Evolutionary conservation across 1,284 basidiomycete genomes (phyloP), one percentile per base, ranked within the genome.

Genomic region (Cutaneotrichosporon dermatis): DNA sequence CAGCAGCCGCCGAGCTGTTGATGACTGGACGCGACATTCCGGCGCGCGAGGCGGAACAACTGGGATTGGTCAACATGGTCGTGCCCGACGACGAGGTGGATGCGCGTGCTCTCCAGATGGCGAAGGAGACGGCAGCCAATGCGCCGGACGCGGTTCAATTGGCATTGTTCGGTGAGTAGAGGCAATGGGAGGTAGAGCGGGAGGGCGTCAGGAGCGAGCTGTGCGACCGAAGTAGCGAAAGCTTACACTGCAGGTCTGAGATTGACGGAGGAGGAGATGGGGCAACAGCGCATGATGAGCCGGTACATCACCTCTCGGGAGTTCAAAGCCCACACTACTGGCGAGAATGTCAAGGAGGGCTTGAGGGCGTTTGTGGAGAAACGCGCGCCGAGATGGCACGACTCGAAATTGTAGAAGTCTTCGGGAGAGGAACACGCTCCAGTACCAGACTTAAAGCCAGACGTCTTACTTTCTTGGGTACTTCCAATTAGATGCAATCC

Each of bases 21-120:
- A 59, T 62, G 58, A 59, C 58, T 1, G 61, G 61, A 5, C 51
- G 61, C 39, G 58, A 59, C 43, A 56, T 62, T 13, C 52, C 57
- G 6, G 42, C 61, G 7, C 40, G 7, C 13, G 61, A 62, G 43
- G 61, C 61, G 0, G 45, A 46, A 48, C 48, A 44, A 2, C 25
- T 34, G 8, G 55, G 58, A 0, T 55, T 62, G 10, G 58, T 62
- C 6, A 62, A 59, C 55, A 36, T 40, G 33, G 55, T 62, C 12
- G 61, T 62, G 8, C 61, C 61, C 33, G 61, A 62, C 40, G 55
- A 51, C 39, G 13, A 57, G n/a, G 61, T 62, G 6, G 61, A 62
- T 3, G 36, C 42, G 1, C 42, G 44, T 6, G 61, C 61, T 1
- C 34, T 62, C 13, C 45, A 59, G 46, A 46, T 62, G 11, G 58